A percentile compares a stretch with the other conserved stretches of the same genome.
These are phyloP conservation scores for Colletotrichum tofieldiae DNA, from an alignment of 2,329 filamentous ascomycete genomes.

Conservation along the genomic window DNA sequence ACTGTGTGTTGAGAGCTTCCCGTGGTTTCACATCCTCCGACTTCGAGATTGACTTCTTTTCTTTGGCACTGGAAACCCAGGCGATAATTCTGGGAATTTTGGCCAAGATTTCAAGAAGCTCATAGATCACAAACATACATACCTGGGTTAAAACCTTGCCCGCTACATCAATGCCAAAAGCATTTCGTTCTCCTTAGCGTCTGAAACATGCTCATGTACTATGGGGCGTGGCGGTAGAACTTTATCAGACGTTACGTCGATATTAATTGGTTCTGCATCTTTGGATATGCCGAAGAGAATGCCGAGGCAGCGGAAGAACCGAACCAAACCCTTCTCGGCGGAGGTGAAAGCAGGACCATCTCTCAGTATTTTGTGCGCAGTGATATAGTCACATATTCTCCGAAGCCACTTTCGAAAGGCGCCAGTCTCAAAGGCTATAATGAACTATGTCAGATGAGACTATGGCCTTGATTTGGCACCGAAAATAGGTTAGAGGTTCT, in stretches of 20 bases:
- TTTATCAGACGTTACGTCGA: background rate
- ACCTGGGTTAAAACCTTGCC: slow-evolving; percentile 24
- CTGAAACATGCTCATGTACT: background rate
- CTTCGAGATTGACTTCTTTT: background rate
- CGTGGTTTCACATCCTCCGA: background rate
- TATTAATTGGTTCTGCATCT: background rate
- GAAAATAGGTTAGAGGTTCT: too few relatives aligned
- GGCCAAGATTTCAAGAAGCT: too few relatives aligned
- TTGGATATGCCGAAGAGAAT: slow-evolving; percentile 11
- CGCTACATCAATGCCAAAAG: slow-evolving; percentile 16
- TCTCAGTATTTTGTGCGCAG: background rate
- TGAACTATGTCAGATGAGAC: slow-evolving; percentile 3
- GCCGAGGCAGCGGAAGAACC: slow-evolving; percentile 13
- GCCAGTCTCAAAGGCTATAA: background rate
- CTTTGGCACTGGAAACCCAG: background rate
- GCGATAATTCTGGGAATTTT: background rate
- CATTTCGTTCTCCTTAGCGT: slow-evolving; percentile 13
- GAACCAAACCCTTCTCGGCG: slow-evolving; percentile 14
- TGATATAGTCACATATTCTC: background rate
- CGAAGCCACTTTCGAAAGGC: slow-evolving; percentile 18
- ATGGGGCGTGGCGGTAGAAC: background rate
- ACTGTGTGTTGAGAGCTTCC: background rate
- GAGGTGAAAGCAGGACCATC: background rate
- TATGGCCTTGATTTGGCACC: background rate
- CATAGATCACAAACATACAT: too few relatives aligned